Evolutionary conservation across 2,329 filamentous ascomycete species (phyloP).

Genomic region (Talaromyces sp.): DNA sequence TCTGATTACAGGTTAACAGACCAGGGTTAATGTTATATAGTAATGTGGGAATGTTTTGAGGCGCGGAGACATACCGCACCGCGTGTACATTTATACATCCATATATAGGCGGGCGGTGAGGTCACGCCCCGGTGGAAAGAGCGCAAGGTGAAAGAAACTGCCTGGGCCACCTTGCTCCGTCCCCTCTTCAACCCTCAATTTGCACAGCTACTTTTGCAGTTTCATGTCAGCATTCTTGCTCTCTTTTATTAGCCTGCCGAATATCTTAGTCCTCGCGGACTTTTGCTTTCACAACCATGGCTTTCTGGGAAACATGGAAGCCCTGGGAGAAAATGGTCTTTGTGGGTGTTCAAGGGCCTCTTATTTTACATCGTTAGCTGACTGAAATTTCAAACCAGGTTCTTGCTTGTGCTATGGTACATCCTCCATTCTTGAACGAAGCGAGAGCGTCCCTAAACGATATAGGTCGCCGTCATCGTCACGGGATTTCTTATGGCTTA

Average conservation of each 20-base stretch:
- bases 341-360: constrained; percentile 50
- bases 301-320: constrained; percentile 66
- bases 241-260: neutral
- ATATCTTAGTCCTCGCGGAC: neutral
- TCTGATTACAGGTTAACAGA: neutral
- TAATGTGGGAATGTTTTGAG: neutral
- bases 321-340: constrained; percentile 89
- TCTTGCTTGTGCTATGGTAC: constrained; percentile 65
- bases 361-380: neutral
- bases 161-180: neutral
- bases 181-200: neutral
- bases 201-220: neutral
- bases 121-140: neutral
- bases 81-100: neutral
- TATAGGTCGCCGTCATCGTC: constrained; percentile 58
- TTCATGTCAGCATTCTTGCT: neutral
- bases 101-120: neutral
- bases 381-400: constrained; percentile 49
- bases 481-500: constrained; percentile 62
- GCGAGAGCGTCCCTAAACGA: neutral
- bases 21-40: neutral
- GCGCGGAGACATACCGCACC: neutral
- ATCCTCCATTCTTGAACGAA: neutral
- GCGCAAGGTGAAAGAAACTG: neutral
- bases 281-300: constrained; percentile 19